Conservation (phyloP, 2,329 filamentous ascomycete genomes). For the Aspergillus eucalypticola region DNA sequence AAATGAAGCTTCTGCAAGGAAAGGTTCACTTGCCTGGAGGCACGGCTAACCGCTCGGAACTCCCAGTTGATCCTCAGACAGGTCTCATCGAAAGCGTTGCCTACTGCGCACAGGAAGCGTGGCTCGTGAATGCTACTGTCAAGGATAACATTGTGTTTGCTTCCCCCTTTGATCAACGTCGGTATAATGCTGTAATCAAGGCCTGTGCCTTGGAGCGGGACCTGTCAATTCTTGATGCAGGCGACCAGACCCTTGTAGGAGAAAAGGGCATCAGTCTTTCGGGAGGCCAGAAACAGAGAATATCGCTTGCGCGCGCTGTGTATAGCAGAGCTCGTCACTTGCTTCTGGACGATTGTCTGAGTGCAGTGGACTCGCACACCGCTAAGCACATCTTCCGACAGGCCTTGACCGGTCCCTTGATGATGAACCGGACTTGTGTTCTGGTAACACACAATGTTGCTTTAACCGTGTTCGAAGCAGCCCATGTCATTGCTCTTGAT, state of each 20-base stretch:
- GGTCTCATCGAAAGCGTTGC: conserved; percentile 88
- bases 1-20: conserved; percentile 86
- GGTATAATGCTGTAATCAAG: conserved; percentile 84
- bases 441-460: conserved; percentile 93
- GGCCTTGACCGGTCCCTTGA: conserved; percentile 84
- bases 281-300: conserved; percentile 95
- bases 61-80: conserved; percentile 77
- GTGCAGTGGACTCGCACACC: conserved; percentile 95
- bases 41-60: conserved; percentile 74
- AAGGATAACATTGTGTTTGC: conserved; percentile 95
- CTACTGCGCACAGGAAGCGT: conserved; percentile 95
- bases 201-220: conserved; percentile 91
- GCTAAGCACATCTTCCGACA: conserved; percentile 98
- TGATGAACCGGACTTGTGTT: conserved; percentile 86
- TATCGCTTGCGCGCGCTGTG: conserved; percentile 93
- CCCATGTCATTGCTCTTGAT: conserved; percentile 80
- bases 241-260: conserved; percentile 90
- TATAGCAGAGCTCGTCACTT: conserved; percentile 93
- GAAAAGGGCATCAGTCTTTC: conserved; percentile 97
- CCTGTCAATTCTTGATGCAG: conserved; percentile 85
- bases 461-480: conserved; percentile 78
- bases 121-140: conserved; percentile 94
- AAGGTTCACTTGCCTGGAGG: conserved; percentile 83
- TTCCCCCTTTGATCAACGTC: conserved; percentile 72
- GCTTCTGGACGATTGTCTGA: conserved; percentile 90